phyloP scores from a whole-genome alignment of 805 yeast species.

The Limtongozyma cylindracea region DNA sequence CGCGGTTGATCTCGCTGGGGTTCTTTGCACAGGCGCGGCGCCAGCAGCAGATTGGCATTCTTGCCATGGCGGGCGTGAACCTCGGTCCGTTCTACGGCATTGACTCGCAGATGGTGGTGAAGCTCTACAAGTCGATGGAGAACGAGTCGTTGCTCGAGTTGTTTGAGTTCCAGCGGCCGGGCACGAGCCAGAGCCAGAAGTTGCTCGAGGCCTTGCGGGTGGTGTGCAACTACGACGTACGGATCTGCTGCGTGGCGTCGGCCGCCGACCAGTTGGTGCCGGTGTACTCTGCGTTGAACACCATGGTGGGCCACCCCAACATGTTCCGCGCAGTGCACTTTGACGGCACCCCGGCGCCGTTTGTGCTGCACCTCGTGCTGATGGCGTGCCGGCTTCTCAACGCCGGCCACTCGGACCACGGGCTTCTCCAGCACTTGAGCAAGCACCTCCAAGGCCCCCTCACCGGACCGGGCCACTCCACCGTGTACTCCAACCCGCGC shows the following conservation, averaged over 20 bases:
- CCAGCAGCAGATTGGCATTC: constrained; percentile 30
- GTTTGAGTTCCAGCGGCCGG: too few species aligned
- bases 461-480: constrained; percentile 6
- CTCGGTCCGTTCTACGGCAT: constrained; percentile 85
- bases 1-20: constrained; percentile 38
- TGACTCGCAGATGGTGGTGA: constrained; percentile 60
- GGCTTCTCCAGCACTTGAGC: constrained; percentile 7
- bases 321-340: constrained; percentile 8
- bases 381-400: constrained; percentile 9
- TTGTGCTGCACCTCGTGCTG: constrained; percentile 6
- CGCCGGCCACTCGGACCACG: constrained; percentile 10
- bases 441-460: constrained; percentile 7
- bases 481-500: constrained; percentile 4
- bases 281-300: constrained; percentile 7
- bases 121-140: constrained; percentile 81
- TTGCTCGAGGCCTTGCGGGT: constrained; percentile 4
- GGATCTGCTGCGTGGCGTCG: constrained; percentile 10
- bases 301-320: constrained; percentile 11
- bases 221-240: constrained; percentile 7
- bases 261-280: constrained; percentile 13
- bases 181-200: too few species aligned
- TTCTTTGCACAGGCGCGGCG: constrained; percentile 13
- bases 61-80: constrained; percentile 92
- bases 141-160: constrained; percentile 67
- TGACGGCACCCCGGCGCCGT: constrained; percentile 3